Evolutionary conservation across 2,329 filamentous ascomycete species (phyloP), one percentile per base, ranked within the genome.

Genomic region (Sodiomyces alkalinus): DNA sequence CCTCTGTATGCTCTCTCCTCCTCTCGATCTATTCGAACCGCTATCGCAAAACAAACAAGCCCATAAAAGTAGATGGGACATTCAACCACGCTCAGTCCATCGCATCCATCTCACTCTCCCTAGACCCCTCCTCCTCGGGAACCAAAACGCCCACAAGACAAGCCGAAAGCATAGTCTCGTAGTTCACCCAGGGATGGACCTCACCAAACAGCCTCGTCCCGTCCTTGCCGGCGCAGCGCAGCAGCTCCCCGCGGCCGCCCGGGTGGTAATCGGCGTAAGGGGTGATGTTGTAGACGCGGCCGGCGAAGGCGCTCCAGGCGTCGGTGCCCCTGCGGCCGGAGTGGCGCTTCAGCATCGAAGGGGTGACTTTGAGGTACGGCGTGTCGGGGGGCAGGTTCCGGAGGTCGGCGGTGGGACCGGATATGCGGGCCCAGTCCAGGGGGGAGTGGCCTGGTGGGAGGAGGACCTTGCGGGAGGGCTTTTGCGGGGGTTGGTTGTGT

Each of bases 241-340:
- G 52, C 36, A 90, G 51, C 54, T 92, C 80, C 4, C 73, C 71
- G 41, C 77, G 70, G 7, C 81, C 90, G 14, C 90, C 90, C 0
- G 90, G 90, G 49, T 98, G 90, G 47, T 85, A 98, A 2, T 80
- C 74, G 19, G 85, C 49, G 47, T 96, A 98, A 0, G 87, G 83
- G 0, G 77, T 78, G 33, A 98, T 76, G 45, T 96, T 96, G 56
- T 96, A 98, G 17, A 96, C 87, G 44, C 80, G 80, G 2, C 87
- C 86, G 34, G 82, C 78, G 35, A 92, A 76, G 2, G 74, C 80
- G 34, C 80, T 92, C 90, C 90, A 98, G 1, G 86, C 83, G 43
- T 92, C 81, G 36, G 69, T 75, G 7, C 83, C 83, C 46, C 79
- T 80, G 17, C 87, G 72, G 1, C 87, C 87, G 21, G 80, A 92